Base-by-base conservation (phyloP, 345 rosid genomes). In the Brassica incana region DNA sequence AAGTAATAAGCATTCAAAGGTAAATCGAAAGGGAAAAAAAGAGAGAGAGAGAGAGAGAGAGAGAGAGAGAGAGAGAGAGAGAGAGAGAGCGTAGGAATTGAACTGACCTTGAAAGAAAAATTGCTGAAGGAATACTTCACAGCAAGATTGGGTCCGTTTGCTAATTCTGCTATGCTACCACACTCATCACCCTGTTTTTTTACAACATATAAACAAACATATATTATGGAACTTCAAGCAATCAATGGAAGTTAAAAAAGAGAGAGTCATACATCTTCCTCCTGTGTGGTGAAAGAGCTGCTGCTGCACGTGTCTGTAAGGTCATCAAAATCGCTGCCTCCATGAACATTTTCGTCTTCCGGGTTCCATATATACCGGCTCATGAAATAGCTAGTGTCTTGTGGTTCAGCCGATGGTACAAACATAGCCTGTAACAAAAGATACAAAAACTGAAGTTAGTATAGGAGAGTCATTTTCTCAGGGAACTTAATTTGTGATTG, bases 71-170 rank as follows among this genome's bases (percentile, higher is more conserved):
- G 29, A 25, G 29, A 25, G 29, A 25, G 27, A 27, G 29, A 27
- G 29, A 27, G 29, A 27, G 30, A 64, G n/a, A 2, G 58, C 58
- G 11, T 6, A 54, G n/a, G 4, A 62, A 8, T 58, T 66, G 8
- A 14, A 67, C 88, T 82, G 43, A 90, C 98, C 99, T 95, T 93
- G 81, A 87, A 95, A 36, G 98, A 93, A 85, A 95, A 95, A 82
- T 95, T 95, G 82, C 97, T 93, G 82, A 95, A 95, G 1, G 98
- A 95, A 77, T 95, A 93, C 78, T 88, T 88, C 82, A 88, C 90
- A 20, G 93, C 83, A 76, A 87, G 92, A 64, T 84, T 81, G 1
- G 97, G 89, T 65, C 89, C 84, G 14, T 29, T 80, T 54, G 83
- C 78, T 69, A 95, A 91, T 58, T 91, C 98, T 40, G 96, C 86